Conservation (phyloP, 371 early-diverging fungal genomes). For the Apophysomyces trapeziformis region DNA sequence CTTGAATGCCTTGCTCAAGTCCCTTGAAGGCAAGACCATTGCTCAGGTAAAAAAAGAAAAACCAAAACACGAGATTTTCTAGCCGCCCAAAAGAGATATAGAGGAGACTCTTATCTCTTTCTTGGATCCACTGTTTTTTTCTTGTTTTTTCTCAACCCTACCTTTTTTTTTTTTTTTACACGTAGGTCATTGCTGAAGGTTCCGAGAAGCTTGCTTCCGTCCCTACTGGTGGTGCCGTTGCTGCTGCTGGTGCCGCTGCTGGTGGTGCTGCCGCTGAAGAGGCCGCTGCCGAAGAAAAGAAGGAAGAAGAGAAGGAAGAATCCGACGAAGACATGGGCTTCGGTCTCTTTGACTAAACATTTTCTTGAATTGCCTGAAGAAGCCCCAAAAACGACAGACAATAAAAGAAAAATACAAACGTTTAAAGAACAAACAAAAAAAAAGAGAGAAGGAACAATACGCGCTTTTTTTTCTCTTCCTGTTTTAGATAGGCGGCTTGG, state of each 20-base stretch:
- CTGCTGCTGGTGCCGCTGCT: conserved; percentile 44
- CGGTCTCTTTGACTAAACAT: conserved; percentile 48
- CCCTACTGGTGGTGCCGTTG: conserved; percentile 26
- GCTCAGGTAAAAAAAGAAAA: conserved; percentile 54
- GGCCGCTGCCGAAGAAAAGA: conserved; percentile 47
- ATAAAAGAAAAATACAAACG: background rate
- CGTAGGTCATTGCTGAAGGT: conserved; percentile 71
- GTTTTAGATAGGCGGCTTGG: too few species aligned
- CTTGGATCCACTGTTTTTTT: too few species aligned
- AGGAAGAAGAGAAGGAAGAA: conserved; percentile 86
- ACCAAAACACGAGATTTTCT: background rate
- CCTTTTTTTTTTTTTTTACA: background rate
- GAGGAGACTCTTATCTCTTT: too few species aligned
- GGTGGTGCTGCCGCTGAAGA: conserved; percentile 44
- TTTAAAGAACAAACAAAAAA: background rate
- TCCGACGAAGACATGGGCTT: conserved; percentile 89
- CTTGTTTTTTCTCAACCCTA: too few species aligned
- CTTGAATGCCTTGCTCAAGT: conserved; percentile 69
- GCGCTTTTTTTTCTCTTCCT: too few species aligned
- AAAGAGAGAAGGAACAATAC: too few species aligned
- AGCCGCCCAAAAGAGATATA: too few species aligned
- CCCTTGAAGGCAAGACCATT: conserved; percentile 84
- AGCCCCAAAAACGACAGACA: background rate
- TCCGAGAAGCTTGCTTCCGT: conserved; percentile 71
- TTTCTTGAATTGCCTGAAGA: background rate